Base-by-base conservation (phyloP, 2,329 filamentous ascomycete species). In the Trichoderma hamatum region DNA sequence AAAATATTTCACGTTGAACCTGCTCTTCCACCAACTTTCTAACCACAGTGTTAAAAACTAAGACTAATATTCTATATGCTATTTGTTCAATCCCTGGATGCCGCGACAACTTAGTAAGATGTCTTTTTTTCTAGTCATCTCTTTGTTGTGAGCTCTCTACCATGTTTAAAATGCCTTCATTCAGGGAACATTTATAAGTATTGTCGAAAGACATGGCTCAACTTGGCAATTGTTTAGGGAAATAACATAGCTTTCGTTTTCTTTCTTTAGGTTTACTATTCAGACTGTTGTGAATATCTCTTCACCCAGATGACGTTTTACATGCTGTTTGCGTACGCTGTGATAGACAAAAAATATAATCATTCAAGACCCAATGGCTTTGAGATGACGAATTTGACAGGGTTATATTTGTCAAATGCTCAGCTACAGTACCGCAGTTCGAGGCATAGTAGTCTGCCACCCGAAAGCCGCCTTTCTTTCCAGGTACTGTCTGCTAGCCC, bases 221-320 rank as follows among this genome's bases (percentile, higher is more conserved):
- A 14, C 32, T 90, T 70, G 90, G 89, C 1, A 89, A 92, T 74
- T 39, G 36, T 5, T 14, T 16, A 39, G 36, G 16, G 5, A 39
- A 34, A 39, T 5, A 5, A 19, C 16, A 39, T 14, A n/a, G n/a
- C n/a, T n/a, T n/a, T n/a, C n/a, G n/a, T n/a, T n/a, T n/a, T n/a
- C 30, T 30, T 39, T 39, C 34, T 3, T 16, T 5, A 39, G 34
- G 13, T 16, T 39, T 19, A 19, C 14, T 16, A 19, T 19, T 39
- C 14, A 19, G 36, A 16, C 36, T 1, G 14, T 14, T 19, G 16
- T 39, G 6, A 19, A 43, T 1, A 5, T 43, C 3, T 43, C n/a
- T 19, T 43, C 5, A 24, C 5, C 11, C 11, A 5, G n/a, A 24
- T 13, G 2, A 10, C 2, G 16, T 24, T 2, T 13, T 2, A 5